Evolutionary conservation across 31 red algal species (phyloP).

Genomic region (Odonthalia washingtoniensis): DNA sequence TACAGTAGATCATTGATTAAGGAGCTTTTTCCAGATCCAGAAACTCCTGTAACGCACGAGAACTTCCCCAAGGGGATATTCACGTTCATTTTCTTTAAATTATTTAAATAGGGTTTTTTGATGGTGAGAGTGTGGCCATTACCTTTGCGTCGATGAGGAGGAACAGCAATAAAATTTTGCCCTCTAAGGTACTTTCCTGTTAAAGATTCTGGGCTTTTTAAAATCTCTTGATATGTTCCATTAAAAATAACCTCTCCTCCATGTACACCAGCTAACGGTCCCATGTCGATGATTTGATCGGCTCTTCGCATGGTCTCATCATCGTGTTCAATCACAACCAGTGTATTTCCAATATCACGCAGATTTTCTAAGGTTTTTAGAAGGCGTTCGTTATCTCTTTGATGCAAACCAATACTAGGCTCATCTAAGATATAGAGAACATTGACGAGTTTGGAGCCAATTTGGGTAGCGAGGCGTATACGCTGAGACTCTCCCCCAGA

Average conservation of each 20-base stretch:
- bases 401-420: conserved; percentile 38
- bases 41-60: conserved; percentile 28
- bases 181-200: conserved; percentile 32
- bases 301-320: conserved; percentile 42
- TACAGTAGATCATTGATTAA: conserved; percentile 21
- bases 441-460: conserved; percentile 15
- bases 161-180: not conserved
- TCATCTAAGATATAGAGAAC: conserved; percentile 47
- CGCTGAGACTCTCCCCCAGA: conserved; percentile 39
- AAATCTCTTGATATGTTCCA: conserved; percentile 9
- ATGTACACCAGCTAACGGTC: conserved; percentile 26
- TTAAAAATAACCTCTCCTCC: conserved; percentile 33
- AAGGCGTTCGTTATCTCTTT: conserved; percentile 34
- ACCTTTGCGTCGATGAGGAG: conserved; percentile 3
- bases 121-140: conserved; percentile 5
- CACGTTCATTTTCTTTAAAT: conserved; percentile 19
- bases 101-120: conserved; percentile 10
- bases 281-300: conserved; percentile 45
- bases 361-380: conserved; percentile 10
- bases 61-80: conserved; percentile 21
- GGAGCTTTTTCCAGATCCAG: conserved; percentile 26
- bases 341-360: conserved; percentile 39
- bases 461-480: conserved; percentile 39
- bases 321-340: conserved; percentile 42
- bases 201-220: conserved; percentile 8